Evolutionary conservation across 345 rosid species (phyloP), one percentile per base, ranked within the genome.

Genomic region (Anacardium occidentale): DNA sequence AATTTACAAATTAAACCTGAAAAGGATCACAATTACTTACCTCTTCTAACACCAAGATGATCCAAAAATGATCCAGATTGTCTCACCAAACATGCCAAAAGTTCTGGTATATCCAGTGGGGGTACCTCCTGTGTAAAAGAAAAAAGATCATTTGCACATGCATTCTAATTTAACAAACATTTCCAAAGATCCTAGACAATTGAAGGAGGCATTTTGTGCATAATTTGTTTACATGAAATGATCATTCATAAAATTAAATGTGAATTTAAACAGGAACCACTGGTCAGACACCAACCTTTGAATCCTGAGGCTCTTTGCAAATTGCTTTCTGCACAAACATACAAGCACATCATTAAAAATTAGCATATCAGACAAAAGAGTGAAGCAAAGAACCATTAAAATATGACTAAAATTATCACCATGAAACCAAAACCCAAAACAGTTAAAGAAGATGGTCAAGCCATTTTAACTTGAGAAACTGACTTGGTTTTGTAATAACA

Each of bases 21-120:
- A n/a, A 59, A 47, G 37, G 60, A 66, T 53, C 9, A 68, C 12
- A 52, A 48, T 21, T 52, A 68, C 85, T 83, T 80, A 75, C 98
- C 99, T 81, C 77, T 89, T 78, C 88, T 83, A 44, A 92, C 85
- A 57, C 98, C 98, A 73, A 95, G 83, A 74, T 95, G 97, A 84
- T 95, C 98, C 79, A 95, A 80, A 87, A 92, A 86, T 10, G 97
- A 94, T 71, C 78, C 97, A 47, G 98, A 92, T 70, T 92, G 98
- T 72, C 92, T 86, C 76, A 92, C 97, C 83, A 92, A 85, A 83
- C 78, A 84, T 68, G 98, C 99, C 70, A 95, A 82, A 70, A 95
- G 95, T 73, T 95, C 98, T 7, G 97, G 84, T 21, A 87, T 90
- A 78, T 95, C 97, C 84, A 92, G 69, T 9, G 97, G 97, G 0